Percentiles rank a stretch among this genome's conserved stretches.
phyloP scores from a whole-genome alignment of 2,329 filamentous ascomycete genomes.

The Ceratocystis alfenasii region DNA sequence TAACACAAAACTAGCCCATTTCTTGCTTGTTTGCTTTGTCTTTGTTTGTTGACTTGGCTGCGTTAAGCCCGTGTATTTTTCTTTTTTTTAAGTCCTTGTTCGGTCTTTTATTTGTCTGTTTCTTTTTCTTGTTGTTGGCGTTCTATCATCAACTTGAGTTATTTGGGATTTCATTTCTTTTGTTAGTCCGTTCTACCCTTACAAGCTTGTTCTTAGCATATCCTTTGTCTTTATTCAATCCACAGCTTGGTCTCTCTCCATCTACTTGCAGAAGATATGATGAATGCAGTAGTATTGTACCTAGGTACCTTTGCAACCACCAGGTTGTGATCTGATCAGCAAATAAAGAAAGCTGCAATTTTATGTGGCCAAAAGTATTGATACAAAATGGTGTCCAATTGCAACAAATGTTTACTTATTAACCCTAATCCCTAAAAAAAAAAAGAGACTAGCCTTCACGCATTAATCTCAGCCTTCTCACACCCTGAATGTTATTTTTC shows the following conservation, averaged over 20 bases:
- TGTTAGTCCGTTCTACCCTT: background rate
- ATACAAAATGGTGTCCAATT: too few relatives aligned
- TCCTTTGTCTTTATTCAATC: background rate
- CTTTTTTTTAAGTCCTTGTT: background rate
- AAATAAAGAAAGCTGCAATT: too few relatives aligned
- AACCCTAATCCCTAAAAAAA: too few relatives aligned
- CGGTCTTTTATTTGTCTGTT: conserved; percentile 11
- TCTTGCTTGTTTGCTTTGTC: conserved; percentile 14
- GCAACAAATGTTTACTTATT: too few relatives aligned
- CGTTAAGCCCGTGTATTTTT: background rate
- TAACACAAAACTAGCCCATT: conserved; percentile 17
- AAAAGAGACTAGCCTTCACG: too few relatives aligned
- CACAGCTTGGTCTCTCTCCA: too few relatives aligned
- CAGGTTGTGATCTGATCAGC: too few relatives aligned
- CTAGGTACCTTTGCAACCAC: too few relatives aligned
- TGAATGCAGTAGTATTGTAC: too few relatives aligned
- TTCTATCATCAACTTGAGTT: background rate
- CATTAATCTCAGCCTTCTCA: conserved; percentile 3
- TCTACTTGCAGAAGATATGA: too few relatives aligned
- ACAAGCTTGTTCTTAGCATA: conserved; percentile 1
- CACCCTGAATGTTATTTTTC: background rate
- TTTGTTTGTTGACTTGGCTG: background rate
- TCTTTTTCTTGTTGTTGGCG: background rate
- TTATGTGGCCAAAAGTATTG: too few relatives aligned
- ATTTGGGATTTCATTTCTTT: background rate